These are phyloP conservation scores for Paraconiothyrium brasiliense DNA, from an alignment of 2,329 filamentous ascomycete species.

Conservation along the genomic window DNA sequence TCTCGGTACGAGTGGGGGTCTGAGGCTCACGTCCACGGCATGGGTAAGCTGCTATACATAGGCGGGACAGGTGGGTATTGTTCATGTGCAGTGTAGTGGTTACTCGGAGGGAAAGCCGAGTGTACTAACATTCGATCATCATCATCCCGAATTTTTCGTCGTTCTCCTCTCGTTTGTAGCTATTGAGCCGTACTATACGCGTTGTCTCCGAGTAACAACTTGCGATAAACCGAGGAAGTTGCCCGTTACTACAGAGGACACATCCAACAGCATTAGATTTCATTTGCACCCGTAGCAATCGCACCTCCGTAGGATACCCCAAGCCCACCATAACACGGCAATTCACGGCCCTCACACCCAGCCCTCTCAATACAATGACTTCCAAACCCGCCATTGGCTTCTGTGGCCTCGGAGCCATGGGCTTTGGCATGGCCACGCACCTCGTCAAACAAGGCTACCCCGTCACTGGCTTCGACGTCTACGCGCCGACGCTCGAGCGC, in stretches of 20 bases:
- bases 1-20: slow-evolving; percentile 6
- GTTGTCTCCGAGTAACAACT: background rate
- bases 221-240: background rate
- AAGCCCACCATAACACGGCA: background rate
- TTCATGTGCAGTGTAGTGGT: background rate
- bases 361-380: slow-evolving; percentile 30
- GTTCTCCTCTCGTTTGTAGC: background rate
- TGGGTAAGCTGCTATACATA: background rate
- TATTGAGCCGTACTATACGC: background rate
- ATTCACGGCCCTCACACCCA: background rate
- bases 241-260: background rate
- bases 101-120: slow-evolving; percentile 1
- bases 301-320: background rate
- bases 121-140: background rate
- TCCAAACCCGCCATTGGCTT: slow-evolving; percentile 67
- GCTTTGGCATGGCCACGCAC: slow-evolving; percentile 81
- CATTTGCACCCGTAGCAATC: background rate
- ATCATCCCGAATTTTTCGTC: background rate
- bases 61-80: slow-evolving; percentile 1
- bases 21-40: background rate
- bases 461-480: slow-evolving; percentile 78
- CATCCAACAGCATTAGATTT: background rate
- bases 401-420: slow-evolving; percentile 82
- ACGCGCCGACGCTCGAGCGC: slow-evolving; percentile 70
- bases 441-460: slow-evolving; percentile 72